These are phyloP conservation scores for Tetrastigma voinierianum DNA, from an alignment of 164 flowering plant genomes.

Conservation along the genomic window DNA sequence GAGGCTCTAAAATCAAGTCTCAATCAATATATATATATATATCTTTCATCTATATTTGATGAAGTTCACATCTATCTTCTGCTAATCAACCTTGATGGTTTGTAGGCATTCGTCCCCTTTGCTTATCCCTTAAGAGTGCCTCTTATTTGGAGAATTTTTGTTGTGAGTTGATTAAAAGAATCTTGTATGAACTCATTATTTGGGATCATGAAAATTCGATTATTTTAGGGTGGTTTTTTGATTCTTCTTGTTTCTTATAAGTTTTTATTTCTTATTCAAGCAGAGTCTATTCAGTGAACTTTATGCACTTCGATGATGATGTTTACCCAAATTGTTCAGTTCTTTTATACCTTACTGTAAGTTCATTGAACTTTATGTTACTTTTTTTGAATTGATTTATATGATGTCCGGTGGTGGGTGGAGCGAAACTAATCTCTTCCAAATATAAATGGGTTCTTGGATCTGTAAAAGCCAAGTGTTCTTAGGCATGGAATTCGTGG, in stretches of 20 bases:
- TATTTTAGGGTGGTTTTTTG: background rate
- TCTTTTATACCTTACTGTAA: too few species aligned
- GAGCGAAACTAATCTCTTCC: conserved; percentile 95
- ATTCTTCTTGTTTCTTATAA: background rate
- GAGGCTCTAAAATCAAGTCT: too few species aligned
- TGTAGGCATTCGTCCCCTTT: too few species aligned
- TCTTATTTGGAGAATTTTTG: too few species aligned
- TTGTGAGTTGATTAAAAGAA: background rate
- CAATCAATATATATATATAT: too few species aligned
- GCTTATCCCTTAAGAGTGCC: too few species aligned
- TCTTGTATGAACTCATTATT: background rate
- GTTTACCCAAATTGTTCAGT: too few species aligned
- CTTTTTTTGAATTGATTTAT: background rate
- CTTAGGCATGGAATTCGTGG: conserved; percentile 90
- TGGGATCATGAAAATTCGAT: background rate
- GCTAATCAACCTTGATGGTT: too few species aligned
- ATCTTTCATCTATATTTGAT: too few species aligned
- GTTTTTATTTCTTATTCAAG: background rate
- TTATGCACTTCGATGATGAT: background rate
- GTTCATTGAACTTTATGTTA: too few species aligned
- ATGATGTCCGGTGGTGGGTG: conserved; percentile 25
- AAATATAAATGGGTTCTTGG: conserved; percentile 86
- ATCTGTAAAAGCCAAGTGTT: conserved; percentile 86
- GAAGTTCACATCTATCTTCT: too few species aligned
- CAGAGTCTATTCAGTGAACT: background rate